Percentiles rank a stretch among this genome's conserved stretches.
These are phyloP conservation scores for Malassezia arunalokei DNA, from an alignment of 1,284 basidiomycete species.

Conservation along the genomic window DNA sequence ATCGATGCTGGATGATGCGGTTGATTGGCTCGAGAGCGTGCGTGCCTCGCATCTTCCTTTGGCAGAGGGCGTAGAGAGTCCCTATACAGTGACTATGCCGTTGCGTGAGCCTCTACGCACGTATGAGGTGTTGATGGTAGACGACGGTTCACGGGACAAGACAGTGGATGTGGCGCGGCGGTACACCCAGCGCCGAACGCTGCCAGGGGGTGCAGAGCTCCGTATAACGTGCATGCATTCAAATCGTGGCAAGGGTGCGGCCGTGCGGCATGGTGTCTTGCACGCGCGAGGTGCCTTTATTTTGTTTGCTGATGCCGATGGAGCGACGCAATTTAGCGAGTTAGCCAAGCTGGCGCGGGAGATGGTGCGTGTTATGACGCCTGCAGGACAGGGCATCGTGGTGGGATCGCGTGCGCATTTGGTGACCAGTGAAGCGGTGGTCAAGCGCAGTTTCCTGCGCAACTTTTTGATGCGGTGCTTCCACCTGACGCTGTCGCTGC, in stretches of 20 bases:
- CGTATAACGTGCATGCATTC: conserved; percentile 63
- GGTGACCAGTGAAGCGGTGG: conserved; percentile 80
- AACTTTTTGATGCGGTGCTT: conserved; percentile 86
- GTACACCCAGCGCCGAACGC: conserved; percentile 54
- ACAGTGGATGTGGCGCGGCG: conserved; percentile 59
- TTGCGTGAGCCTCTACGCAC: conserved; percentile 14
- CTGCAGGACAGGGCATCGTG: conserved; percentile 56
- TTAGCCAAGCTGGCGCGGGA: conserved; percentile 60
- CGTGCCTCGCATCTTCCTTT: conserved; percentile 9
- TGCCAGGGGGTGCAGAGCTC: conserved; percentile 50
- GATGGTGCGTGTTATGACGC: conserved; percentile 49
- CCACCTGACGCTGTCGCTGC: conserved; percentile 51
- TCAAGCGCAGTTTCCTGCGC: conserved; percentile 72
- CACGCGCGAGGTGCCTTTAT: conserved; percentile 65
- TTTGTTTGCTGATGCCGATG: conserved; percentile 85
- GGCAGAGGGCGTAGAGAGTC: background rate
- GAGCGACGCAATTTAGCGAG: conserved; percentile 73
- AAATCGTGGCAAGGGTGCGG: conserved; percentile 82
- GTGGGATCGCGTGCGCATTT: conserved; percentile 77
- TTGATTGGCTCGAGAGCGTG: conserved; percentile 50
- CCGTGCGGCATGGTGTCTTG: conserved; percentile 64
- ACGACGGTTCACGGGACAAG: conserved; percentile 71
- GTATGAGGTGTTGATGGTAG: conserved; percentile 68
- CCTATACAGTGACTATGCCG: background rate
- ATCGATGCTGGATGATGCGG: conserved; percentile 63